Percentiles rank a stretch among this genome's conserved stretches.
Conservation (phyloP, 2,329 filamentous ascomycete species). For the Claviceps citrina region DNA sequence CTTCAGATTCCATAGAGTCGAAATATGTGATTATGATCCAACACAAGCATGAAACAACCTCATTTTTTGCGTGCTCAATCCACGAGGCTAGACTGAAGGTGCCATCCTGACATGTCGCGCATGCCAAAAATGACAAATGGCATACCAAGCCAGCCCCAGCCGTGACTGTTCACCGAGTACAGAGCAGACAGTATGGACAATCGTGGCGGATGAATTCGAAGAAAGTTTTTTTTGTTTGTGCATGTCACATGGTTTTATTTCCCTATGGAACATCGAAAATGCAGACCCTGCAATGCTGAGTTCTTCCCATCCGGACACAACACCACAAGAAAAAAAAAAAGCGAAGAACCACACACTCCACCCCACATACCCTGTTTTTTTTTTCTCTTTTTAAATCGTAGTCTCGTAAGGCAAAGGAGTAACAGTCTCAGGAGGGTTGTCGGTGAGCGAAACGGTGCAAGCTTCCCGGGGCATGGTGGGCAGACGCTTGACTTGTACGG, state of each 20-base stretch:
- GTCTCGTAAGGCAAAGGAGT: conserved; percentile 93
- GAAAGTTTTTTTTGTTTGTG: conserved; percentile 4
- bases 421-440: conserved; percentile 82
- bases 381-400: conserved; percentile 57
- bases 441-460: conserved; percentile 62
- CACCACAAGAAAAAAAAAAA: conserved; percentile 24
- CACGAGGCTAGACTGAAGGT: background rate
- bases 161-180: background rate
- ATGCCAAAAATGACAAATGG: background rate
- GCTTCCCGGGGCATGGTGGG: conserved; percentile 66
- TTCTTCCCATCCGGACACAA: conserved; percentile 29
- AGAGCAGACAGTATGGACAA: no score
- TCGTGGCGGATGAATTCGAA: background rate
- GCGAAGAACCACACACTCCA: conserved; percentile 15
- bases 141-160: background rate
- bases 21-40: no score
- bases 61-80: no score
- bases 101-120: background rate
- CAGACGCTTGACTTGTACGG: conserved; percentile 86
- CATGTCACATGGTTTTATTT: conserved; percentile 24
- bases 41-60: no score
- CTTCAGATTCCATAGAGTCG: no score
- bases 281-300: conserved; percentile 28
- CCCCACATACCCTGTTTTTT: conserved; percentile 8
- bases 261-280: conserved; percentile 27